Evolutionary conservation across 352 stramenopile genomes (phyloP).

Genomic region (Globisporangium takayamanum): DNA sequence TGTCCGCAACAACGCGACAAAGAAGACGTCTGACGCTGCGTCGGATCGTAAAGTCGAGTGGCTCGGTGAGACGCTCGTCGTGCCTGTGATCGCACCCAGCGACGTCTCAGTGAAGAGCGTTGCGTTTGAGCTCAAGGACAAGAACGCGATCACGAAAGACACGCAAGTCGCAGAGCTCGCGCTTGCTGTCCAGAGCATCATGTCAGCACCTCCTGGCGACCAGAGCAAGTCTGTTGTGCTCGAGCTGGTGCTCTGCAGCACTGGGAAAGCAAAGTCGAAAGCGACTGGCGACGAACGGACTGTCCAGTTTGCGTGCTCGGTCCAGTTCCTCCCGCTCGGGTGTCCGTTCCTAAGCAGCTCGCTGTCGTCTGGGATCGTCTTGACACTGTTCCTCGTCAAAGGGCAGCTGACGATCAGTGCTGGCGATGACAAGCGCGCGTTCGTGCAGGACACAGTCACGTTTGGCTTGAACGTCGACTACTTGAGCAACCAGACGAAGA

Average conservation of each 20-base stretch:
- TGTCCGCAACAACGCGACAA: constrained; percentile 25
- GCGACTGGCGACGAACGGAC: background rate
- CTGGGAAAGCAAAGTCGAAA: constrained; percentile 1
- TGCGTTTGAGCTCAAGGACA: constrained; percentile 32
- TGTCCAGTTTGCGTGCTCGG: constrained; percentile 7
- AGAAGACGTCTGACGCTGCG: constrained; percentile 4
- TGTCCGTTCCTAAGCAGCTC: constrained; percentile 9
- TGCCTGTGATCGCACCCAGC: constrained; percentile 17
- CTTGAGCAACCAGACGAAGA: constrained; percentile 22
- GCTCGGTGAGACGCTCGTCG: constrained; percentile 21
- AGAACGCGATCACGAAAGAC: constrained; percentile 40
- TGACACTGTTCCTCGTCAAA: constrained; percentile 23
- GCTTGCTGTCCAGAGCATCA: constrained; percentile 10
- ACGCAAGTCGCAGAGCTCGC: constrained; percentile 18
- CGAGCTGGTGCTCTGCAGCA: background rate
- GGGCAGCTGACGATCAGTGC: constrained; percentile 9
- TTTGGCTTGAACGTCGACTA: constrained; percentile 16
- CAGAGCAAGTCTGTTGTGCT: background rate
- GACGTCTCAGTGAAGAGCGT: constrained; percentile 7
- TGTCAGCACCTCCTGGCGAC: constrained; percentile 4
- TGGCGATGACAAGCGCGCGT: constrained; percentile 1
- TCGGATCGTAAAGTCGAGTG: constrained; percentile 16
- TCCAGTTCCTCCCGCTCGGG: constrained; percentile 20
- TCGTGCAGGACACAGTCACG: background rate
- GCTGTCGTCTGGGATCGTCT: constrained; percentile 15